Conservation (phyloP, 257 asterid species). For the Solanum habrochaites region DNA sequence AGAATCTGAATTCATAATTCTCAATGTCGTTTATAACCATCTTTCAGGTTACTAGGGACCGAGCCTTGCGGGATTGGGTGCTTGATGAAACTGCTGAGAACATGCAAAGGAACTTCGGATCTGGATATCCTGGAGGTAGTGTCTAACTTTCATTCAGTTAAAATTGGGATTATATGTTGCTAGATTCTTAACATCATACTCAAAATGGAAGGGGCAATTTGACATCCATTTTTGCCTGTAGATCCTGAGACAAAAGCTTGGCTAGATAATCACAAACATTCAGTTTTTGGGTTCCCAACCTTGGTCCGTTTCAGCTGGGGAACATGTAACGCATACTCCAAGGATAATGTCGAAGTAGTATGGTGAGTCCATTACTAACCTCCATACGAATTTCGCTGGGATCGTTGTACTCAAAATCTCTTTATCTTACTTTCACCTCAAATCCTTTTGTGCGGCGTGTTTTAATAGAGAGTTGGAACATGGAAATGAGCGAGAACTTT, state of each 20-base stretch:
- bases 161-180: neutral
- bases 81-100: slow-evolving; percentile 70
- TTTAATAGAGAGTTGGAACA: neutral
- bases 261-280: slow-evolving; percentile 76
- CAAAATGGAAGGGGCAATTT: neutral
- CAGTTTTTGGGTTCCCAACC: slow-evolving; percentile 82
- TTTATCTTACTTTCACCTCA: neutral
- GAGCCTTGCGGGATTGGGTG: slow-evolving; percentile 75
- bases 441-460: neutral
- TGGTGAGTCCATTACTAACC: slow-evolving; percentile 38
- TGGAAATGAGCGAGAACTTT: neutral
- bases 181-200: neutral
- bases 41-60: slow-evolving; percentile 83
- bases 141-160: neutral
- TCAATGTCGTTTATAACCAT: neutral
- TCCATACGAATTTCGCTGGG: neutral
- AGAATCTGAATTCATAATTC: neutral
- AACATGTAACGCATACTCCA: slow-evolving; percentile 69
- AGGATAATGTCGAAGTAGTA: slow-evolving; percentile 55
- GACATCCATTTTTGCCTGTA: slow-evolving; percentile 5
- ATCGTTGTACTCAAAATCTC: neutral
- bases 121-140: slow-evolving; percentile 95
- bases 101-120: slow-evolving; percentile 69
- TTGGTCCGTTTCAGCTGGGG: slow-evolving; percentile 99
- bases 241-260: slow-evolving; percentile 93